Evolutionary conservation across 208 protist species (phyloP).

Genomic region (Crithidia thermophila): DNA sequence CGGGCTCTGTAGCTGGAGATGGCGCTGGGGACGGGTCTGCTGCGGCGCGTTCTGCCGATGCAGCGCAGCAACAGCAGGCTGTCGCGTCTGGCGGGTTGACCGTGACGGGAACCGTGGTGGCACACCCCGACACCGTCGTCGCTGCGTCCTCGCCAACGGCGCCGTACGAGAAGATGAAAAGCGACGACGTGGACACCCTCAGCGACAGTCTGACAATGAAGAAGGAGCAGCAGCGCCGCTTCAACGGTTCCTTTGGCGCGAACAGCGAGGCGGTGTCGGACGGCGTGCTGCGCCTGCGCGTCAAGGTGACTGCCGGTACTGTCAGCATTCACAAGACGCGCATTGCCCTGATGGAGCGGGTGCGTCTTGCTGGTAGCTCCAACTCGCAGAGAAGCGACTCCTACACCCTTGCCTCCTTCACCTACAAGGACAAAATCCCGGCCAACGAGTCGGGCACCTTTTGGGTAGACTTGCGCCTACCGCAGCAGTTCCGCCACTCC

Average conservation of each 20-base stretch:
- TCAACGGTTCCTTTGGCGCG: too few species aligned
- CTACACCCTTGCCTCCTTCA: slow-evolving; percentile 15
- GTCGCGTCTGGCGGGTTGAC: slow-evolving; percentile 14
- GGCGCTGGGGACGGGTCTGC: too few species aligned
- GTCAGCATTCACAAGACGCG: slow-evolving; percentile 14
- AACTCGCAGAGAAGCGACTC: background rate
- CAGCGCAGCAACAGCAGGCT: background rate
- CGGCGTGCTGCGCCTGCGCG: slow-evolving; percentile 5
- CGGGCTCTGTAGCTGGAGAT: background rate
- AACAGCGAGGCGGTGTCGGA: background rate
- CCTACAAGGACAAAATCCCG: slow-evolving; percentile 9
- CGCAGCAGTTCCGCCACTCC: slow-evolving; percentile 21
- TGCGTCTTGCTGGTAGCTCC: background rate
- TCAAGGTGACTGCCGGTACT: slow-evolving; percentile 4
- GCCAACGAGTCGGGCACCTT: slow-evolving; percentile 16
- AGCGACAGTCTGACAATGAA: too few species aligned
- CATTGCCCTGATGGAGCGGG: slow-evolving; percentile 12
- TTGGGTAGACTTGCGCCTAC: slow-evolving; percentile 14
- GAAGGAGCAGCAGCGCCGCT: too few species aligned
- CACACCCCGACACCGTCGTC: too few species aligned
- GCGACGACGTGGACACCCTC: too few species aligned
- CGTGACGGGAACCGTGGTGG: slow-evolving; percentile 22
- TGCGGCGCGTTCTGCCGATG: background rate
- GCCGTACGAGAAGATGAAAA: too few species aligned
- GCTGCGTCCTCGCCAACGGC: too few species aligned